Conservation (phyloP, 345 rosid genomes). For the Linum lewisii region DNA sequence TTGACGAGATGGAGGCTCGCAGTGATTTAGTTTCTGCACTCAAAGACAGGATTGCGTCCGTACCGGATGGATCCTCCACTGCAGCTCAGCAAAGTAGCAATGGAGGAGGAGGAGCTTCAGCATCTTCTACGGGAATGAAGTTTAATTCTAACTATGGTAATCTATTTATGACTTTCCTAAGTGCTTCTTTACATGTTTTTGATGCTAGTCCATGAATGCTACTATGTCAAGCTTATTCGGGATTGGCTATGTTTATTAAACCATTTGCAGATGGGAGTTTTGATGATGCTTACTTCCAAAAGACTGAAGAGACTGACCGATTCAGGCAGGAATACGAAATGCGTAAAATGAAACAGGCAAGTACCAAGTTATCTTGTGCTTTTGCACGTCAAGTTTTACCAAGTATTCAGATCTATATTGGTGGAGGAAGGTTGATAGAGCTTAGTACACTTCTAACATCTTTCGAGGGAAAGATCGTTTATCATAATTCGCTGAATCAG, state of each 20-base stretch:
- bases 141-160: constrained; percentile 19
- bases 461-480: no score
- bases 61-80: constrained; percentile 17
- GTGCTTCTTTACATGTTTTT: not conserved
- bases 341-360: constrained; percentile 24
- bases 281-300: constrained; percentile 17
- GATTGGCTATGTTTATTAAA: not conserved
- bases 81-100: constrained; percentile 10
- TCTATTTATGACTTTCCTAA: not conserved
- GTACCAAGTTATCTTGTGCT: not conserved
- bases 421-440: not conserved
- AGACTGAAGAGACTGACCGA: constrained; percentile 9
- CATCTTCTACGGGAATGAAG: constrained; percentile 16
- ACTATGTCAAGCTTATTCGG: not conserved
- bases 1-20: constrained; percentile 19
- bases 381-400: not conserved
- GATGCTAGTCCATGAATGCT: not conserved
- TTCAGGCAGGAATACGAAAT: constrained; percentile 26
- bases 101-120: constrained; percentile 13
- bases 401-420: no score
- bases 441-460: not conserved
- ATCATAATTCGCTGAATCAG: no score
- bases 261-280: constrained; percentile 14
- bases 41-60: constrained; percentile 18
- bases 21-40: constrained; percentile 20